Percentiles rank a stretch among this genome's conserved stretches.
Conservation (phyloP, 768 basidiomycete species). For the Leccinellum luteum region DNA sequence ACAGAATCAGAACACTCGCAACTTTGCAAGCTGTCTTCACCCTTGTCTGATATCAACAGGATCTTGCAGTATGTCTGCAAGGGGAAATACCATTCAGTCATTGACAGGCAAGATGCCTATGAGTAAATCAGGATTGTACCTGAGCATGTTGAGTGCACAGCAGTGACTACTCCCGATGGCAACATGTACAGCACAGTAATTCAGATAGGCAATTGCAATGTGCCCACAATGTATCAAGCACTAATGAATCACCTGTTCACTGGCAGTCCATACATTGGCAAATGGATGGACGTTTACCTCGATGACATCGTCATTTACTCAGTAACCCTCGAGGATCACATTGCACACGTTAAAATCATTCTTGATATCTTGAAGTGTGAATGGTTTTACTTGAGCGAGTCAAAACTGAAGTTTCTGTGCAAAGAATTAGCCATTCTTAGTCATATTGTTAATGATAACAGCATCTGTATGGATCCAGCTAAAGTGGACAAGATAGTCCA, state of each 20-base stretch:
- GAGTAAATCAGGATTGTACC: slow-evolving; percentile 16
- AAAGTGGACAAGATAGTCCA: slow-evolving; percentile 38
- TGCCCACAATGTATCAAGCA: slow-evolving; percentile 42
- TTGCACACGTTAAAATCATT: slow-evolving; percentile 29
- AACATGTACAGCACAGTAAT: slow-evolving; percentile 32
- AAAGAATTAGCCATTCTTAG: slow-evolving; percentile 35
- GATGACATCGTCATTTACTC: slow-evolving; percentile 9
- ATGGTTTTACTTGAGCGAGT: slow-evolving; percentile 35
- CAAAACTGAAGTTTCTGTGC: slow-evolving; percentile 35
- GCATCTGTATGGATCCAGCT: slow-evolving; percentile 42
- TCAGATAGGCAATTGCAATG: slow-evolving; percentile 33
- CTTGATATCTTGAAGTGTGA: slow-evolving; percentile 35
- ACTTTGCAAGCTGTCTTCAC: slow-evolving; percentile 18
- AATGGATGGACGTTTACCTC: slow-evolving; percentile 7
- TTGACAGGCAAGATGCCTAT: slow-evolving; percentile 22
- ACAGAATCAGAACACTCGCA: slow-evolving; percentile 15
- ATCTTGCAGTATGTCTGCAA: slow-evolving; percentile 14
- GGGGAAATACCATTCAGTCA: not conserved
- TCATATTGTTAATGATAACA: slow-evolving; percentile 33
- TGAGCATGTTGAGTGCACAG: slow-evolving; percentile 23
- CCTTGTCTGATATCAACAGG: slow-evolving; percentile 16
- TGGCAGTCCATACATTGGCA: not conserved
- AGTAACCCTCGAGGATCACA: slow-evolving; percentile 25
- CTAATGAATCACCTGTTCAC: slow-evolving; percentile 10
- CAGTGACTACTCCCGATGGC: slow-evolving; percentile 37